Evolutionary conservation across 495 filamentous ascomycete species (phyloP), one percentile per base, ranked within the genome.

Genomic region (Elasticomyces elasticus): DNA sequence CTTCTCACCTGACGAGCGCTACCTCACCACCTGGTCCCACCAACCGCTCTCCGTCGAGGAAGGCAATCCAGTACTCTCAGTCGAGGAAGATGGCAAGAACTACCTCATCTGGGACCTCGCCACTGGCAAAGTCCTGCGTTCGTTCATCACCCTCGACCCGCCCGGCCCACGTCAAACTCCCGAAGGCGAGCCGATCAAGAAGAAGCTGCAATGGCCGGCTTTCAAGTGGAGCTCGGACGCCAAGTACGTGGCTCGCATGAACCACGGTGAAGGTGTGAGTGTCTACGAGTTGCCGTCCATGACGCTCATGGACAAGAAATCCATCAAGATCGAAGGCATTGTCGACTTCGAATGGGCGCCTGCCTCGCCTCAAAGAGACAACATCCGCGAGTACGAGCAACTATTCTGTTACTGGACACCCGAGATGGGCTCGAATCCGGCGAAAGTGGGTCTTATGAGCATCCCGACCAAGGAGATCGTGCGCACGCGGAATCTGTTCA

Each of bases 181-280:
- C 44, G 75, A 72, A 25, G 88, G 85, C 62, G 81, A 85, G 59
- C 84, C 82, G 11, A 65, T 78, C 43, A 87, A 88, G 73, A 85
- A 87, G 71, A 96, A 96, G 77, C 82, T 94, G 49, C 86, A 90
- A 61, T 98, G 92, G 92, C 92, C 92, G 23, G 89, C 91, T 12
- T 98, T 98, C 79, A 98, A 98, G 71, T 98, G 92, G 92, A 95
- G 91, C 42, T 74, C 92, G 4, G 92, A 98, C 64, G 88, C 95
- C 74, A 90, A 90, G 68, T 98, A 96, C 68, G 89, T 96, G 42
- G 92, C 92, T 2, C 80, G 92, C 41, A 83, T 97, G 73, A 86
- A 83, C 50, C 91, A 87, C 52, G 85, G 83, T 54, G 80, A 89
- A 57, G 86, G 87, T 25, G 88, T 98, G 65, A 94, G 89, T 35